These are phyloP conservation scores for Heritiera littoralis DNA, from an alignment of 345 rosid species.

Conservation along the genomic window DNA sequence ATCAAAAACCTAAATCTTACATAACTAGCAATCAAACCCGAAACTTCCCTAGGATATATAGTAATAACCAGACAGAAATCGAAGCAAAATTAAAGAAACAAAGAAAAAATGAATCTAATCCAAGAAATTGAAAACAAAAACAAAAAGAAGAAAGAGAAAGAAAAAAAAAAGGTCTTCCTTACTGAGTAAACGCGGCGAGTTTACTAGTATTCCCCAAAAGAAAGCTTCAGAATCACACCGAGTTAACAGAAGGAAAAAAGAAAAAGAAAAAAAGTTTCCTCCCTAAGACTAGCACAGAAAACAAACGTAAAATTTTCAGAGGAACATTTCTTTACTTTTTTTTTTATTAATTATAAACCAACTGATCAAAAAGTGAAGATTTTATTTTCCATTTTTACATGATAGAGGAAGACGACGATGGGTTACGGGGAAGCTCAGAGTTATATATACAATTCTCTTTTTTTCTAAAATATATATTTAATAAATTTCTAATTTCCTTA, in stretches of 20 bases:
- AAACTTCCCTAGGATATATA: background rate
- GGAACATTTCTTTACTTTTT: background rate
- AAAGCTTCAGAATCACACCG: constrained; percentile 19
- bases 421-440: background rate
- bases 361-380: background rate
- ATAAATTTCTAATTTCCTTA: background rate
- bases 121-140: background rate
- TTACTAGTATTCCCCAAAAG: constrained; percentile 9
- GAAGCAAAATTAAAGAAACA: background rate
- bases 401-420: background rate
- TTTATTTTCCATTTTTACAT: background rate
- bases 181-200: constrained; percentile 25
- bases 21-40: constrained; percentile 6
- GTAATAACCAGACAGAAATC: background rate
- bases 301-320: constrained; percentile 20
- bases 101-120: background rate
- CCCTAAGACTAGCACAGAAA: constrained; percentile 24
- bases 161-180: constrained; percentile 7
- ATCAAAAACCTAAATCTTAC: constrained; percentile 7
- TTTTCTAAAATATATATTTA: background rate
- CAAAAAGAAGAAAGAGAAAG: background rate
- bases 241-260: background rate
- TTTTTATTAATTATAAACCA: background rate
- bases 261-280: background rate
- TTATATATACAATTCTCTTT: background rate